Conservation (phyloP, 148 eudicot species). For the Spergularia marina region DNA sequence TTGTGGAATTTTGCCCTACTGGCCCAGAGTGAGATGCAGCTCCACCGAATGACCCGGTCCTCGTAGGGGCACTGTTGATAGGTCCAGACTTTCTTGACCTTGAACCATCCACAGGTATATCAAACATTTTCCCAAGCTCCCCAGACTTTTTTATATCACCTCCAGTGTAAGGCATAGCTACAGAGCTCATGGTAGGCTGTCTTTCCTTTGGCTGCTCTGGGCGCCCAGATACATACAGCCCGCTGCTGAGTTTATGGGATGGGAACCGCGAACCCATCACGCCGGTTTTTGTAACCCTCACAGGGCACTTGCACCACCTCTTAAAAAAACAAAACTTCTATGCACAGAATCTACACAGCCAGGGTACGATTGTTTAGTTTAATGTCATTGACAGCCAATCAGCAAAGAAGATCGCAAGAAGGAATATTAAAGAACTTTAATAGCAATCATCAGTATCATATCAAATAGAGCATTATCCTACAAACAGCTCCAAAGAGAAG, state of each 20-base stretch:
- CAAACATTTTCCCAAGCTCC: constrained; percentile 96
- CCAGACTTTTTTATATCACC: constrained; percentile 95
- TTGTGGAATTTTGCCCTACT: constrained; percentile 49
- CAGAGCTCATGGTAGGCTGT: constrained; percentile 85
- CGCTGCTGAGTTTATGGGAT: constrained; percentile 90
- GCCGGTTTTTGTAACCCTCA: constrained; percentile 24
- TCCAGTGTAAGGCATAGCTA: constrained; percentile 90
- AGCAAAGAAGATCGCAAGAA: neutral
- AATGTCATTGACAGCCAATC: neutral
- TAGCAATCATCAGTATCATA: constrained; percentile 3
- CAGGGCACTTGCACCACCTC: constrained; percentile 23
- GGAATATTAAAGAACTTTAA: neutral
- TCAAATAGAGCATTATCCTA: neutral
- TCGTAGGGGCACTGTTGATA: constrained; percentile 56
- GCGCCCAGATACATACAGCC: constrained; percentile 87
- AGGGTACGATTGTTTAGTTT: constrained; percentile 22
- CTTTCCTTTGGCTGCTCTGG: constrained; percentile 96
- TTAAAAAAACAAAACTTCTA: constrained; percentile 5
- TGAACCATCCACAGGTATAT: constrained; percentile 63
- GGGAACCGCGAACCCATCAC: constrained; percentile 84
- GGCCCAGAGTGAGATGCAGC: constrained; percentile 88
- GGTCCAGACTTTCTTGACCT: constrained; percentile 87
- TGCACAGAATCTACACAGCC: constrained; percentile 23
- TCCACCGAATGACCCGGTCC: constrained; percentile 82
- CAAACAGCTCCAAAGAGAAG: neutral